Evolutionary conservation across 257 asterid genomes (phyloP), one percentile per base, ranked within the genome.

Genomic region (Primulina eburnea): DNA sequence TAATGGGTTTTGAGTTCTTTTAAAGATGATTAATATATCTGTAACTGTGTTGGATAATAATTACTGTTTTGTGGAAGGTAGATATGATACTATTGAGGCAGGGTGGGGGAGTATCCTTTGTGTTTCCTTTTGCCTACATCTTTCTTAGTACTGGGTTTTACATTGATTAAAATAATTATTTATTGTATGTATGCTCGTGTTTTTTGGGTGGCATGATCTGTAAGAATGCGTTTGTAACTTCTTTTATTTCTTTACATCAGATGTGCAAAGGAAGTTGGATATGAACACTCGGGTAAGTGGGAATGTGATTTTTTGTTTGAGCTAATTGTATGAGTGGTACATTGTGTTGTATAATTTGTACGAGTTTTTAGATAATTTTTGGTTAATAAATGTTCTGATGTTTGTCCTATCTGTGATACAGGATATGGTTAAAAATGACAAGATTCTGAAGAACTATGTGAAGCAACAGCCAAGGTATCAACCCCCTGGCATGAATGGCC

Each of bases 211-310:
- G 55, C 56, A 37, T 6, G 35, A n/a, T 29, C 71, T 63, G 7
- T 35, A 56, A n/a, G 14, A 32, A 33, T 56, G 62, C 60, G n/a
- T 67, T 67, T 18, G 8, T 78, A 63, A 79, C 60, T 38, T 60
- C 60, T 60, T 71, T 16, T 69, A 61, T 65, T 17, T 79, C 50
- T 70, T 69, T 74, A 9, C 24, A 40, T 2, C 87, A 89, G 97
- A 89, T 70, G 95, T 84, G 32, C 97, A 85, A 70, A 84, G 95
- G 87, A 88, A 90, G 87, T 74, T 88, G 89, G 91, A 88, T 78
- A 72, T 85, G 92, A 89, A 79, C 77, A 73, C 79, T 76, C 89
- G 83, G 92, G 97, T 84, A 55, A 8, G 62, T 60, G 17, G 37
- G 30, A 34, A 67, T 61, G 47, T 18, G 7, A 58, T 71, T 68